Evolutionary conservation across 495 filamentous ascomycete genomes (phyloP).

Genomic region (Hyaloscypha variabilis): DNA sequence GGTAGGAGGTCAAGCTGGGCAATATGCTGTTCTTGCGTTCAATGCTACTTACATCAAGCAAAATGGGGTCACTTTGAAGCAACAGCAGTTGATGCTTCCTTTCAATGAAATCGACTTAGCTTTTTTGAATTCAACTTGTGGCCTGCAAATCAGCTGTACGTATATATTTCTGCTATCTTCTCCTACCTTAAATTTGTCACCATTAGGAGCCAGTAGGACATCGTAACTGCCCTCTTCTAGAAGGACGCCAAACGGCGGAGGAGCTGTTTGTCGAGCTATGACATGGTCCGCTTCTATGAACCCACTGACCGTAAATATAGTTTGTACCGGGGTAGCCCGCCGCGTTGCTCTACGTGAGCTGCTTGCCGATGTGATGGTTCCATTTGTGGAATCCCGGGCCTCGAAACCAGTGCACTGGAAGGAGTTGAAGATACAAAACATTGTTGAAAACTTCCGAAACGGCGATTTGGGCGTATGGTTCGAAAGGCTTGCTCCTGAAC

Average conservation of each 20-base stretch:
- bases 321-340: conserved; percentile 7
- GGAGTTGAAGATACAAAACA: background rate
- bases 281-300: too few relatives aligned
- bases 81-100: background rate
- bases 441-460: conserved; percentile 2
- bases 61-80: conserved; percentile 1
- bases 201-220: too few relatives aligned
- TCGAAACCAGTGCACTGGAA: background rate
- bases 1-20: background rate
- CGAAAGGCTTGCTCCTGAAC: background rate
- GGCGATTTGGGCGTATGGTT: background rate
- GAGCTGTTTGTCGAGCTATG: too few relatives aligned
- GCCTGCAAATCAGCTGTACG: conserved; percentile 12
- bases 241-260: too few relatives aligned
- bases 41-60: conserved; percentile 5
- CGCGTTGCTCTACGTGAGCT: conserved; percentile 3
- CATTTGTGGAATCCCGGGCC: background rate
- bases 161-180: too few relatives aligned
- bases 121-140: conserved; percentile 2
- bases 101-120: background rate
- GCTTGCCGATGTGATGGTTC: background rate
- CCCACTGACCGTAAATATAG: too few relatives aligned
- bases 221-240: too few relatives aligned
- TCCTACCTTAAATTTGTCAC: too few relatives aligned
- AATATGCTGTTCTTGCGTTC: background rate